Base-by-base conservation (phyloP, 139 green algal species). In the Eudorina sp. region DNA sequence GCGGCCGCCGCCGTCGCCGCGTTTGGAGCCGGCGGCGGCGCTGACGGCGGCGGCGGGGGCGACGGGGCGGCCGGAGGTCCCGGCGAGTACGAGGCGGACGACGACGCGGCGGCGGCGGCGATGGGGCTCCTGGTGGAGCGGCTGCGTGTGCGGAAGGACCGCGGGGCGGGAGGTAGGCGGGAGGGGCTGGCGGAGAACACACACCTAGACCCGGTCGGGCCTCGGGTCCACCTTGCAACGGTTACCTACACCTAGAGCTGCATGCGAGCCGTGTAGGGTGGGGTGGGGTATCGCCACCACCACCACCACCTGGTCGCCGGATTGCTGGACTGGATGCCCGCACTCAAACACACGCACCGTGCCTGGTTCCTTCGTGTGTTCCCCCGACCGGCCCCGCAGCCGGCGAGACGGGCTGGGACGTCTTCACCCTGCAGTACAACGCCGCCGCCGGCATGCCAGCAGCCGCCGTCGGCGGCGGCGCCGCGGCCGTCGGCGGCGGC, bases 371-470 rank as follows among this genome's bases (percentile, higher is more conserved):
- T n/a, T n/a, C n/a, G n/a, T 82, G 5, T 60, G 43, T 16, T 89
- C 41, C 77, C 3, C 6, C 23, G 9, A 0, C 23, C 77, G 29
- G n/a, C n/a, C n/a, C 43, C 31, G 0, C 60, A 64, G 62, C 62
- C 1, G 90, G 64, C 3, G 90, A 95, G 76, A 88, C 34, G n/a
- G 97, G 97, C 21, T 99, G 97, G 97, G 95, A 99, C 72, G 94
- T 98, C 29, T 99, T 99, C 82, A 93, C 90, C 11, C 89, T 99
- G 53, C 84, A 95, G 58, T 99, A 99, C 90, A 80, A 92, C 13
- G 55, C 78, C 29, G 78, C 78, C 25, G 77, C 77, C 29, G 77
- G 77, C 36, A 34, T 84, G 53, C 68, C 97, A 53, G 73, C 83
- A 41, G 85, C 85, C 25, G 94, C 90, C 0, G 90, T 97, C 36